Conservation (phyloP, 345 rosid genomes). For the Nephelium lappaceum region DNA sequence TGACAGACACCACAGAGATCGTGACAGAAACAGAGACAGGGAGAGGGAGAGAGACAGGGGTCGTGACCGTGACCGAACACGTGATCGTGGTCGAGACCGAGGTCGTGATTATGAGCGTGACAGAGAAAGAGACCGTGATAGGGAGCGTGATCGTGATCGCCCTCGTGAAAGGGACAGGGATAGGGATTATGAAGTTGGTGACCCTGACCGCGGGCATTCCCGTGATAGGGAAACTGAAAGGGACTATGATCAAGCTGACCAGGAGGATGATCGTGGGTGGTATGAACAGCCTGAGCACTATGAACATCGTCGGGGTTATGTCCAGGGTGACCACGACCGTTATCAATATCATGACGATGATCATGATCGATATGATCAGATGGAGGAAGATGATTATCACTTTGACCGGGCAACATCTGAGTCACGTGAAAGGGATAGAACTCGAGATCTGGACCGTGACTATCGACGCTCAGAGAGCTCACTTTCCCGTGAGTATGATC, state of each 20-base stretch:
- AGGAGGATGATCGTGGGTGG: constrained; percentile 56
- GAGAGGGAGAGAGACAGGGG: constrained; percentile 60
- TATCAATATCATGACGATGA: constrained; percentile 61
- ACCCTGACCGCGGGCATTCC: constrained; percentile 59
- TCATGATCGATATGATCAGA: constrained; percentile 57
- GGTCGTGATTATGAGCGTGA: constrained; percentile 49
- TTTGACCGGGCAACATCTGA: constrained; percentile 46
- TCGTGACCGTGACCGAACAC: constrained; percentile 48
- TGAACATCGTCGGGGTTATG: constrained; percentile 53
- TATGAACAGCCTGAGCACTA: constrained; percentile 57
- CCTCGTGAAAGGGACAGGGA: constrained; percentile 48
- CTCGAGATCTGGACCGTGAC: constrained; percentile 28
- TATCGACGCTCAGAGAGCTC: constrained; percentile 39
- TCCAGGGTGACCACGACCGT: constrained; percentile 55
- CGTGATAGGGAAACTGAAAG: constrained; percentile 63
- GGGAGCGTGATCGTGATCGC: constrained; percentile 53
- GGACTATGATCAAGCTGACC: constrained; percentile 60
- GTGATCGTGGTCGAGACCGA: constrained; percentile 49
- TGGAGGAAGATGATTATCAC: constrained; percentile 67
- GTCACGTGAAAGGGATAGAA: constrained; percentile 34
- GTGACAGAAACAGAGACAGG: constrained; percentile 68
- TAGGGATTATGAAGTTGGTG: constrained; percentile 54
- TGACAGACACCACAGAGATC: constrained; percentile 80
- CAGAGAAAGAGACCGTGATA: constrained; percentile 53
- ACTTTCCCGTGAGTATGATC: constrained; percentile 28